Conservation (phyloP, 2,329 filamentous ascomycete species). For the Trichoderma aggressivum region DNA sequence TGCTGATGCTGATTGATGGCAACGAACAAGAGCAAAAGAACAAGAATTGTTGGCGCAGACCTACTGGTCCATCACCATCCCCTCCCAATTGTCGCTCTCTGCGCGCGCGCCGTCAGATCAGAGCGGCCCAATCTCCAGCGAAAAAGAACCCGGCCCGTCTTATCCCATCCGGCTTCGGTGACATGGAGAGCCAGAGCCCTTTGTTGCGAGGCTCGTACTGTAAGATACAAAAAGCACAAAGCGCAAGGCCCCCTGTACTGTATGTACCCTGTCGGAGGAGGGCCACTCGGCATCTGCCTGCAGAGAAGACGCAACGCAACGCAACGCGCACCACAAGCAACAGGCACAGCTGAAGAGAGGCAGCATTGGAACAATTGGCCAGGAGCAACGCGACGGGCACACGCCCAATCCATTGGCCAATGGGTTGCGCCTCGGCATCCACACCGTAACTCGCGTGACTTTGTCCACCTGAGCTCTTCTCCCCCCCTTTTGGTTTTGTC, state of each 20-base stretch:
- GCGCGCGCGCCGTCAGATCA: not conserved
- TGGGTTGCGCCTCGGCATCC: constrained; percentile 17
- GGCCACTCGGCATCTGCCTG: not conserved
- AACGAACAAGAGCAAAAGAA: not conserved
- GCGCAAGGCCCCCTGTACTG: not conserved
- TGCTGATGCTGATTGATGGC: not conserved
- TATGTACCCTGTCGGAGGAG: not conserved
- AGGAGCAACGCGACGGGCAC: constrained; percentile 7
- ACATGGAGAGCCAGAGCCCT: not conserved
- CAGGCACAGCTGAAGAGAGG: not conserved
- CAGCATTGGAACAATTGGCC: constrained; percentile 13
- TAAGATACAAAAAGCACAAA: not conserved
- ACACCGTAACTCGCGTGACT: constrained; percentile 18
- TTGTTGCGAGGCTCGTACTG: not conserved
- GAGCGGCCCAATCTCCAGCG: not conserved
- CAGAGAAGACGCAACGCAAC: not conserved
- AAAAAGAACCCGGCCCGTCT: not conserved
- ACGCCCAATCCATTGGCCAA: constrained; percentile 16
- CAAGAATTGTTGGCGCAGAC: not conserved
- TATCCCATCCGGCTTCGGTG: not conserved
- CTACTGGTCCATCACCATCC: constrained; percentile 4
- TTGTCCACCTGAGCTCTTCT: constrained; percentile 12
- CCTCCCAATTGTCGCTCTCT: not conserved
- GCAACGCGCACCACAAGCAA: not conserved
- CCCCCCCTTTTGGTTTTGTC: not conserved